A percentile compares a stretch with the other conserved stretches of the same genome.
These are phyloP conservation scores for Xenoacremonium recifei DNA, from an alignment of 2,329 filamentous ascomycete species.

Conservation along the genomic window DNA sequence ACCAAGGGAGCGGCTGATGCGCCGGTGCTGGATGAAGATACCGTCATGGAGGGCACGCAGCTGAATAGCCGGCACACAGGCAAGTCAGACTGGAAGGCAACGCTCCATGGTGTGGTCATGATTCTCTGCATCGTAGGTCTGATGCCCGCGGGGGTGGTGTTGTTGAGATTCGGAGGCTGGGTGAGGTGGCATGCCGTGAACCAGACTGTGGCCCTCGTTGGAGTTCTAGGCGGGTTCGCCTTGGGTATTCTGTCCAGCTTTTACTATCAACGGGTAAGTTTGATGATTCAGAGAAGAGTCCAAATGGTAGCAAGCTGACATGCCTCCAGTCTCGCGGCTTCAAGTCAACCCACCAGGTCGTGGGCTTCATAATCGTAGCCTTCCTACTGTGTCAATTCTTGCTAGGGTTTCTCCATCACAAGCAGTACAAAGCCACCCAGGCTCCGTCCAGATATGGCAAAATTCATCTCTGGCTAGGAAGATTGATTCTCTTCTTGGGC, in stretches of 20 bases:
- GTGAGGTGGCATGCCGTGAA: slow-evolving; percentile 55
- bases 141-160: slow-evolving; percentile 54
- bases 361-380: slow-evolving; percentile 54
- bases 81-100: slow-evolving; percentile 37
- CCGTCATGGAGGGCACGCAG: slow-evolving; percentile 34
- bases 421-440: slow-evolving; percentile 49
- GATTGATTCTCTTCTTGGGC: slow-evolving; percentile 51
- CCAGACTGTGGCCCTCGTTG: slow-evolving; percentile 48
- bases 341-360: slow-evolving; percentile 54
- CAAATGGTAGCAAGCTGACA: slow-evolving; percentile 9
- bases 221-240: slow-evolving; percentile 48
- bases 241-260: slow-evolving; percentile 53
- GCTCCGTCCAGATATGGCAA: slow-evolving; percentile 48
- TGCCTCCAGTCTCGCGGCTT: slow-evolving; percentile 48
- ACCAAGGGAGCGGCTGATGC: slow-evolving; percentile 46
- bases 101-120: slow-evolving; percentile 53
- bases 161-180: slow-evolving; percentile 50
- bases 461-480: slow-evolving; percentile 58
- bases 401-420: slow-evolving; percentile 56
- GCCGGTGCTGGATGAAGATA: slow-evolving; percentile 36
- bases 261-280: slow-evolving; percentile 55
- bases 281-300: neutral
- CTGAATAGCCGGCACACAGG: slow-evolving; percentile 31
- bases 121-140: slow-evolving; percentile 52
- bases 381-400: slow-evolving; percentile 52